phyloP scores from a whole-genome alignment of 768 basidiomycete genomes.

The Porpolomopsis calyptriformis region DNA sequence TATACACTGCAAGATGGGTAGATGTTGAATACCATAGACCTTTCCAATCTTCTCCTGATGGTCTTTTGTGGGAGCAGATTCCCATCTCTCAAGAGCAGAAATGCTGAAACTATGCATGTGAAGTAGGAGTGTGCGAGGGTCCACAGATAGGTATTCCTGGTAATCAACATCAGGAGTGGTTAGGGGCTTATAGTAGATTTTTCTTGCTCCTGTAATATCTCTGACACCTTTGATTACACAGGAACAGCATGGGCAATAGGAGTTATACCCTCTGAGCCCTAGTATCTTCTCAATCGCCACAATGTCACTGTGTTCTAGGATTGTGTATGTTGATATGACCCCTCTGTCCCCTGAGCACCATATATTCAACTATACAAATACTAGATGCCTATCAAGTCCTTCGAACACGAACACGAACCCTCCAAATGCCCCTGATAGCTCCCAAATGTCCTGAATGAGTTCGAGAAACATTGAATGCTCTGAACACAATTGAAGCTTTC shows the following conservation, averaged over 20 bases:
- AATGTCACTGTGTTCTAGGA: conserved; percentile 25
- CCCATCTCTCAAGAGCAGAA: background rate
- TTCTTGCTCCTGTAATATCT: conserved; percentile 6
- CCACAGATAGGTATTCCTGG: conserved; percentile 1
- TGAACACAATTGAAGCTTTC: too few species aligned
- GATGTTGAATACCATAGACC: conserved; percentile 21
- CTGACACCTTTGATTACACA: conserved; percentile 23
- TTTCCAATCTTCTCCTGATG: conserved; percentile 12
- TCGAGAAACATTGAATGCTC: too few species aligned
- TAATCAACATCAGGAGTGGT: conserved; percentile 6
- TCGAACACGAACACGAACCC: too few species aligned
- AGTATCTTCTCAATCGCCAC: conserved; percentile 21
- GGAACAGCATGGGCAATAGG: conserved; percentile 20
- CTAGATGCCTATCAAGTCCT: too few species aligned
- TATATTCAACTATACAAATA: too few species aligned
- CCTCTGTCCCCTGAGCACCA: too few species aligned
- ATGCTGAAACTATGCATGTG: conserved; percentile 13
- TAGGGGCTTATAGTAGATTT: conserved; percentile 18
- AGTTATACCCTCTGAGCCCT: conserved; percentile 29
- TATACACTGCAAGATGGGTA: conserved; percentile 18
- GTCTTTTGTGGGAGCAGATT: conserved; percentile 1
- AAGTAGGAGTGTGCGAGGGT: conserved; percentile 13
- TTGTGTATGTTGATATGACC: too few species aligned
- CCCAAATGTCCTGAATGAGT: too few species aligned
- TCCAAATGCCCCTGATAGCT: too few species aligned